Conservation (phyloP, 228 moss, liverwort and hornwort genomes). For the Sphagnum magellanicum region DNA sequence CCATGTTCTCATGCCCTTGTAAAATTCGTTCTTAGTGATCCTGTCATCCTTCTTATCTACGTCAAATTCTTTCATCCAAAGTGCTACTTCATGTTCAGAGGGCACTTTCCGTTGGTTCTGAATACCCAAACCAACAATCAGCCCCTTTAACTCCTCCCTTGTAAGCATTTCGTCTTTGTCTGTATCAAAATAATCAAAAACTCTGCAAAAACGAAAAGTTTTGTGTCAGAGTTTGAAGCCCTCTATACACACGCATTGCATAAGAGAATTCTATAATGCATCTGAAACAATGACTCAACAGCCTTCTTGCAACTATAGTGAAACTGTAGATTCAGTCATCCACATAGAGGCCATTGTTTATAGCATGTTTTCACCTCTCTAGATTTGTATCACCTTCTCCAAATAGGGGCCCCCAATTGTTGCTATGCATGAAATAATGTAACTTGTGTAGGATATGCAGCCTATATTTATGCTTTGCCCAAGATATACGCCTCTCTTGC, state of each 20-base stretch:
- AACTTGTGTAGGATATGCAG: conserved; percentile 38
- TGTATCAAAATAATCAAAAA: conserved; percentile 57
- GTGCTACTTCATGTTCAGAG: conserved; percentile 33
- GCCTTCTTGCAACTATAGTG: too few relatives aligned
- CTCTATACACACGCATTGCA: neutral
- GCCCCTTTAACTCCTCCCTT: conserved; percentile 35
- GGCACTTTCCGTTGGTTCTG: conserved; percentile 43
- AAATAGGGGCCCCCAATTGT: conserved; percentile 54
- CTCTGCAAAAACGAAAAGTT: conserved; percentile 12
- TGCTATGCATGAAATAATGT: conserved; percentile 12
- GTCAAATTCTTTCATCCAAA: conserved; percentile 81
- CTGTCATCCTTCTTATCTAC: conserved; percentile 20
- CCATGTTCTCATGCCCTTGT: conserved; percentile 60
- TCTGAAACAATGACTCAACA: too few relatives aligned
- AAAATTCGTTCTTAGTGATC: conserved; percentile 52
- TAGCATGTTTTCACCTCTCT: too few relatives aligned
- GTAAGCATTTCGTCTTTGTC: conserved; percentile 28
- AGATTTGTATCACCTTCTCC: too few relatives aligned
- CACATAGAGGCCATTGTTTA: too few relatives aligned
- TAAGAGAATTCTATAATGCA: neutral
- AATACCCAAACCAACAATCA: conserved; percentile 58
- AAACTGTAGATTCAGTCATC: too few relatives aligned
- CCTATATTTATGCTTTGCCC: conserved; percentile 44
- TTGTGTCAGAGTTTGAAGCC: neutral
- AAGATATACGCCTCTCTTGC: conserved; percentile 53